Conservation (phyloP, 2,329 filamentous ascomycete genomes). For the Penicillium brasilianum region DNA sequence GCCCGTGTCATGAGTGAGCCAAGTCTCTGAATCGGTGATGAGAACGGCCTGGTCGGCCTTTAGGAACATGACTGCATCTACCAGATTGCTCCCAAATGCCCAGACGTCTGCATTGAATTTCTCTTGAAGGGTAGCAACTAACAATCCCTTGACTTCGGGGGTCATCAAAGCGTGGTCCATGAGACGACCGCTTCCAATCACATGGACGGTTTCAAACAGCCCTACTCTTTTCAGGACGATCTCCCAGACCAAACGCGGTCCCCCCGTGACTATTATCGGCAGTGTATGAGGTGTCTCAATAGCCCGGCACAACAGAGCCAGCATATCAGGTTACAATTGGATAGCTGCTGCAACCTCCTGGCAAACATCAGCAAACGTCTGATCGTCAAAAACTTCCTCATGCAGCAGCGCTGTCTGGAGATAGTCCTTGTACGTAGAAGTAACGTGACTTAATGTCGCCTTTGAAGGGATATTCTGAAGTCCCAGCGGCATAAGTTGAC, state of each 20-base stretch:
- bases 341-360: background rate
- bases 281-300: background rate
- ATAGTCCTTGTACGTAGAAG: background rate
- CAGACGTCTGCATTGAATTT: conserved; percentile 49
- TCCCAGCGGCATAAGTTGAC: background rate
- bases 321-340: background rate
- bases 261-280: conserved; percentile 54
- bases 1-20: conserved; percentile 61
- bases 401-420: background rate
- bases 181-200: conserved; percentile 60
- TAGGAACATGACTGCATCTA: conserved; percentile 64
- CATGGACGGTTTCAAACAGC: conserved; percentile 49
- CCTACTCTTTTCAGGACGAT: conserved; percentile 54
- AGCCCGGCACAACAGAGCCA: background rate
- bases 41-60: conserved; percentile 61
- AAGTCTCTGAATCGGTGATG: conserved; percentile 56
- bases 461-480: background rate
- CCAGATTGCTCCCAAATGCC: conserved; percentile 65
- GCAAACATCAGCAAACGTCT: background rate
- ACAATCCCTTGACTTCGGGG: conserved; percentile 53
- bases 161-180: conserved; percentile 58
- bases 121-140: conserved; percentile 52
- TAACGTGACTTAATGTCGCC: background rate
- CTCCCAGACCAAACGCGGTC: conserved; percentile 61
- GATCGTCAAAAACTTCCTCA: background rate